phyloP scores from a whole-genome alignment of 2,329 filamentous ascomycete genomes.

The Davidsoniella eucalypti region DNA sequence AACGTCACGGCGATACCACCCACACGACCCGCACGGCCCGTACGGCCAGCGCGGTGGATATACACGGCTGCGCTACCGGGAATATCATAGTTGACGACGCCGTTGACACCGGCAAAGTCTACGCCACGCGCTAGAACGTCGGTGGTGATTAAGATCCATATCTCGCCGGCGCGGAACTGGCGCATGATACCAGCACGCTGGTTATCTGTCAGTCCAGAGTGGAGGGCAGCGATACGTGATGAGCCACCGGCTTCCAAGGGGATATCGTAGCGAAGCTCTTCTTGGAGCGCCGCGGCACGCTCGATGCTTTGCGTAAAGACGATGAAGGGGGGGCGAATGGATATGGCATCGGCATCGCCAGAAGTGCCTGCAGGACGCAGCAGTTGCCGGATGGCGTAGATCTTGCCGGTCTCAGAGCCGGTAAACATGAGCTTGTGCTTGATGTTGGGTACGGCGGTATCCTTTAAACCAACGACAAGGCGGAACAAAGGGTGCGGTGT shows the following conservation, averaged over 20 bases:
- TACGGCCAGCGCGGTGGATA: constrained; percentile 83
- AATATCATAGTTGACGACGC: constrained; percentile 94
- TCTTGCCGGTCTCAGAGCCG: constrained; percentile 82
- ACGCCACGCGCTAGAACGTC: constrained; percentile 84
- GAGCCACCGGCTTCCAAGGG: constrained; percentile 73
- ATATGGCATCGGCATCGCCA: constrained; percentile 30
- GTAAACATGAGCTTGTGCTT: constrained; percentile 79
- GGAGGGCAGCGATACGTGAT: constrained; percentile 72
- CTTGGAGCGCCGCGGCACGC: constrained; percentile 69
- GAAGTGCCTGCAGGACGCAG: constrained; percentile 48
- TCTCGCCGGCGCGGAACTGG: constrained; percentile 74
- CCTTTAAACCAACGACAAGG: constrained; percentile 88
- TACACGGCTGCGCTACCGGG: constrained; percentile 82
- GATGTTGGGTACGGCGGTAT: constrained; percentile 86
- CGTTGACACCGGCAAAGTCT: constrained; percentile 88
- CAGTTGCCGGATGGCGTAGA: constrained; percentile 78
- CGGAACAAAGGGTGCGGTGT: constrained; percentile 46
- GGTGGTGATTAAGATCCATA: constrained; percentile 94
- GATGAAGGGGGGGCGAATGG: constrained; percentile 72
- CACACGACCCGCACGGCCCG: constrained; percentile 70
- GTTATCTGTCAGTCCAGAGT: constrained; percentile 66
- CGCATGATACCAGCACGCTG: constrained; percentile 71
- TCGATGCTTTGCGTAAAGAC: constrained; percentile 95
- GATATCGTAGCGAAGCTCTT: constrained; percentile 88
- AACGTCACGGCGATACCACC: constrained; percentile 85